Evolutionary conservation across 2,329 filamentous ascomycete species (phyloP), one percentile per base, ranked within the genome.

Genomic region (Beauveria rudraprayagi): DNA sequence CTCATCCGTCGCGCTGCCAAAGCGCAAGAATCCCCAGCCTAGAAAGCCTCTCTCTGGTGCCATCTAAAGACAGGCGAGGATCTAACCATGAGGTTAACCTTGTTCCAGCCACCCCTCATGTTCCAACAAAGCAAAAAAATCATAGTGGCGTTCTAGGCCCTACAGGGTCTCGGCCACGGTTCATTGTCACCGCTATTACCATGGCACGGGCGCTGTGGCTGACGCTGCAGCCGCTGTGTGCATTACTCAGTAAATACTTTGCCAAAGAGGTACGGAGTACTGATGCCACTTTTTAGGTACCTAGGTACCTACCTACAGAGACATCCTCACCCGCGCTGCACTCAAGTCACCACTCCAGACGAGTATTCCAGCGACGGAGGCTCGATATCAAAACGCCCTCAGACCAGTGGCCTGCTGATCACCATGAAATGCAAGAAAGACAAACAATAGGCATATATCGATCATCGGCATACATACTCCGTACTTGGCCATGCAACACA

Each of bases 81-180:
- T 48, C 46, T 61, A 61, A 61, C 59, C 59, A 61, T 61, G 59
- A 61, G 60, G 53, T 48, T 61, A 61, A 61, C 44, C 60, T 61
- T 56, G 46, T 56, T 61, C 59, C 47, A 41, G 52, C 50, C 41
- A 40, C 56, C 56, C n/a, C 34, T 22, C 19, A 17, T 7, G 19
- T 17, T 43, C 22, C 22, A 51, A 43, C 24, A 50, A 58, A 50
- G 44, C 26, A 58, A 44, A 30, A 51, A 43, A 43, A 10, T 37
- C 9, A 51, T 37, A 41, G 47, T 43, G 56, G 56, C 47, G 56
- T 51, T 52, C 46, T 37, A 50, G 56, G 47, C 47, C 47, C 19
- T 59, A 22, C 46, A 10, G 8, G 2, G 16, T 14, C 47, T 47
- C 37, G 34, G 34, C 34, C 34, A 34, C 34, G 11, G 34, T 14